A percentile compares a stretch with the other conserved stretches of the same genome.
Conservation (phyloP, 768 basidiomycete genomes). For the Hebeloma cylindrosporum region DNA sequence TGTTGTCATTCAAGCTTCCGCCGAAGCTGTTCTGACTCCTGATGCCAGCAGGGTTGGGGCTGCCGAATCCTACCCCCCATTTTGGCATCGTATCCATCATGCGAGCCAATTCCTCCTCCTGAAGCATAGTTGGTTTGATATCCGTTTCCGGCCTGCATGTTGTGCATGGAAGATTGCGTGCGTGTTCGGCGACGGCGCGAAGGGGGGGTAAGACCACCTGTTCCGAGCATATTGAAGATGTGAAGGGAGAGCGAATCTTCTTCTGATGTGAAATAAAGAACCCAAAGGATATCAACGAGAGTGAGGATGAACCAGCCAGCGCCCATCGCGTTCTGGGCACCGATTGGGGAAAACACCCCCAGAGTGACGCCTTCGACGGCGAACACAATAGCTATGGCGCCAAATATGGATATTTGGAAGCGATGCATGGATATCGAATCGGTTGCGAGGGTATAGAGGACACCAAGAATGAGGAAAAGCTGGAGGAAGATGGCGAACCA, state of each 20-base stretch:
- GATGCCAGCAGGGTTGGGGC: slow-evolving; percentile 47
- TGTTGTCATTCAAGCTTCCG: slow-evolving; percentile 41
- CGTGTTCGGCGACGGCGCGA: slow-evolving; percentile 77
- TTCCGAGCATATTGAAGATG: slow-evolving; percentile 85
- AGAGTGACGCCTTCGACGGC: slow-evolving; percentile 71
- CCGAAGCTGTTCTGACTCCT: slow-evolving; percentile 57
- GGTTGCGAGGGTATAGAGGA: slow-evolving; percentile 76
- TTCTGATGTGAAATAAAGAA: slow-evolving; percentile 95
- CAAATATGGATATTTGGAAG: slow-evolving; percentile 85
- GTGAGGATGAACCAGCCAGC: slow-evolving; percentile 94
- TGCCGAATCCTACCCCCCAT: slow-evolving; percentile 46
- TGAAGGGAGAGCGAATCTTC: slow-evolving; percentile 86
- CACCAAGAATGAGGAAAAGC: slow-evolving; percentile 67
- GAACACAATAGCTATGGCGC: slow-evolving; percentile 85
- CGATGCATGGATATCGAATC: slow-evolving; percentile 94
- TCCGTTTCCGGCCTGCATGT: slow-evolving; percentile 60
- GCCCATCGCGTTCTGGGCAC: slow-evolving; percentile 76
- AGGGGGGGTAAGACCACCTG: slow-evolving; percentile 81
- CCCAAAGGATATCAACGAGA: slow-evolving; percentile 93
- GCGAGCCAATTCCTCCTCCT: slow-evolving; percentile 71
- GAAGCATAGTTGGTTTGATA: slow-evolving; percentile 62
- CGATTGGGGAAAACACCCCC: slow-evolving; percentile 56
- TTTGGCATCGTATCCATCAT: slow-evolving; percentile 70
- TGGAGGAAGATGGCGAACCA: slow-evolving; percentile 90
- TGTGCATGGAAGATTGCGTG: slow-evolving; percentile 58